Percentiles rank a stretch among this genome's conserved stretches.
Evolutionary conservation across 2,329 filamentous ascomycete species (phyloP).

Genomic region (Aspergillus transmontanensis): DNA sequence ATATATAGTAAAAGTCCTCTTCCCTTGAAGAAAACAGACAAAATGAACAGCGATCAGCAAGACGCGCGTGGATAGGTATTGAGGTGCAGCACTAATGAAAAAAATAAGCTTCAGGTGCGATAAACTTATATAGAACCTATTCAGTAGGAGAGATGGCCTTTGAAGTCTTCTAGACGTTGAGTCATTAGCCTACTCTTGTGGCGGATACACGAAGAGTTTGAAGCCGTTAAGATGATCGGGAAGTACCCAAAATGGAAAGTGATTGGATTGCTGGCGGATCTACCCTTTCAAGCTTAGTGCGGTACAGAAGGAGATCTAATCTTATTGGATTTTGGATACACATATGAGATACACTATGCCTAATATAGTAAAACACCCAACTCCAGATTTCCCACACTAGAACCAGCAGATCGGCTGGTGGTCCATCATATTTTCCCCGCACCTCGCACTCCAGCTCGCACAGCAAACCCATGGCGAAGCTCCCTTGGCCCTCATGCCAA

Average conservation of each 20-base stretch:
- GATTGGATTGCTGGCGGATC: background rate
- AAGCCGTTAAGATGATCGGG: background rate
- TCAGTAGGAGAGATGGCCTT: background rate
- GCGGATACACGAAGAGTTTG: background rate
- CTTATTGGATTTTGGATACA: background rate
- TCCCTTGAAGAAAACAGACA: background rate
- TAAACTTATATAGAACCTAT: background rate
- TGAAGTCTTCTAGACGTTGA: background rate
- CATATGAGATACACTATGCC: background rate
- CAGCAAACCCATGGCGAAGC: background rate
- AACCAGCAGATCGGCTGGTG: background rate
- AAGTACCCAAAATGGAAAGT: no score
- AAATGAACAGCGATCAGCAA: background rate
- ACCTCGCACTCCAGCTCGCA: background rate
- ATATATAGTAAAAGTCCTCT: no score
- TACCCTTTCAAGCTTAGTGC: background rate
- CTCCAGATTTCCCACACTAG: background rate
- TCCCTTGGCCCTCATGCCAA: background rate
- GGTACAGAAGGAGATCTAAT: background rate
- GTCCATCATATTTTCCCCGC: background rate
- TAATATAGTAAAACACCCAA: background rate
- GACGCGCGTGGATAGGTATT: background rate
- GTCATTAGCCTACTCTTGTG: background rate
- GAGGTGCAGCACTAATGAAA: background rate
- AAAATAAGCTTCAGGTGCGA: background rate